phyloP scores from a whole-genome alignment of 306 rosid genomes.

The Acmispon strigosus region DNA sequence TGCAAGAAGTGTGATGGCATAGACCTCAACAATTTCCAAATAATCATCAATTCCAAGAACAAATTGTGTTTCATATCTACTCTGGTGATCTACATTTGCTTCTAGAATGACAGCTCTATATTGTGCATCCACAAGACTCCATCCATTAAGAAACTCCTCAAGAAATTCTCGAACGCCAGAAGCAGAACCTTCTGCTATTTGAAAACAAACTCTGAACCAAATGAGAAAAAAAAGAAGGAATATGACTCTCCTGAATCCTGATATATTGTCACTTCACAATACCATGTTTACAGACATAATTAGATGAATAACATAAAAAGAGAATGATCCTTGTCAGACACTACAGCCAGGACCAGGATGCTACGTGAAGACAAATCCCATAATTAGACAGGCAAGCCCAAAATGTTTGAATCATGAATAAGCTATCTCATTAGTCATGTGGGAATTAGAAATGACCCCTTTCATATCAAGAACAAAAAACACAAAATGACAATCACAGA shows the following conservation, averaged over 20 bases:
- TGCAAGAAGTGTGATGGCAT: conserved; percentile 40
- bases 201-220: conserved; percentile 57
- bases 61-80: conserved; percentile 9
- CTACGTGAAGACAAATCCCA: not conserved
- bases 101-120: conserved; percentile 34
- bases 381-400: not conserved
- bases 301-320: not conserved
- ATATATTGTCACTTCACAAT: not conserved
- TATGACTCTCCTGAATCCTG: not conserved
- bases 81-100: conserved; percentile 18
- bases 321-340: not conserved
- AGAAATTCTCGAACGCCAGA: conserved; percentile 38
- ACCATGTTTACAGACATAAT: not conserved
- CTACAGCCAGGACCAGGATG: not conserved
- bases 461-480: not conserved
- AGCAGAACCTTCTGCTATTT: conserved; percentile 41
- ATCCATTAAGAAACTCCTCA: conserved; percentile 61
- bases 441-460: not conserved
- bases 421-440: not conserved
- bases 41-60: conserved; percentile 46
- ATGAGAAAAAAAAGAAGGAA: not conserved
- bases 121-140: conserved; percentile 53
- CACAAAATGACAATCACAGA: not conserved
- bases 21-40: conserved; percentile 66
- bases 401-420: not conserved